Evolutionary conservation across 345 rosid genomes (phyloP).

Genomic region (Eucalyptus melliodora): DNA sequence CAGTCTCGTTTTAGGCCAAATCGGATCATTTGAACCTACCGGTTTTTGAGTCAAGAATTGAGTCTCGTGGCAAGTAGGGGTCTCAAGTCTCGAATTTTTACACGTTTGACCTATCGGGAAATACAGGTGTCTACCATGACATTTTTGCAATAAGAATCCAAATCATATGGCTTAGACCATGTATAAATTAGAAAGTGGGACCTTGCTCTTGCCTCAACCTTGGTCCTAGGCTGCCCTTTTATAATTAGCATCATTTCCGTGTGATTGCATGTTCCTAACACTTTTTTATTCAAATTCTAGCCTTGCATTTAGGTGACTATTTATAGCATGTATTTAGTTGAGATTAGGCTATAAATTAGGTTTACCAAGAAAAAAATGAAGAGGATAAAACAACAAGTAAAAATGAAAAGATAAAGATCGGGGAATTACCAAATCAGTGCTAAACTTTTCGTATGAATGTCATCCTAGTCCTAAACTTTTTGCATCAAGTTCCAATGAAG

Average conservation of each 20-base stretch:
- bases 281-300: background rate
- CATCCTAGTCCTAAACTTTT: background rate
- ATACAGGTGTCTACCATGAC: background rate
- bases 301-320: background rate
- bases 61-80: background rate
- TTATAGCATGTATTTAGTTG: background rate
- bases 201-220: background rate
- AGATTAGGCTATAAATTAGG: background rate
- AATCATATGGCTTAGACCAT: background rate
- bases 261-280: background rate
- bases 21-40: background rate
- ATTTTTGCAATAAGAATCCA: background rate
- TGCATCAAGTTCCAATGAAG: background rate
- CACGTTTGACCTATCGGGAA: background rate
- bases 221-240: background rate
- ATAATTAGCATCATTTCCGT: background rate
- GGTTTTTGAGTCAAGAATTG: background rate
- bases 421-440: background rate
- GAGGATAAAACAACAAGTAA: too few relatives aligned
- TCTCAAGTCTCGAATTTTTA: background rate
- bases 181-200: background rate
- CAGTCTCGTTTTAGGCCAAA: background rate
- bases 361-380: background rate
- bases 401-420: too few relatives aligned
- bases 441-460: background rate